These are phyloP conservation scores for Colletotrichum higginsianum DNA, from an alignment of 2,329 filamentous ascomycete species.

Conservation along the genomic window DNA sequence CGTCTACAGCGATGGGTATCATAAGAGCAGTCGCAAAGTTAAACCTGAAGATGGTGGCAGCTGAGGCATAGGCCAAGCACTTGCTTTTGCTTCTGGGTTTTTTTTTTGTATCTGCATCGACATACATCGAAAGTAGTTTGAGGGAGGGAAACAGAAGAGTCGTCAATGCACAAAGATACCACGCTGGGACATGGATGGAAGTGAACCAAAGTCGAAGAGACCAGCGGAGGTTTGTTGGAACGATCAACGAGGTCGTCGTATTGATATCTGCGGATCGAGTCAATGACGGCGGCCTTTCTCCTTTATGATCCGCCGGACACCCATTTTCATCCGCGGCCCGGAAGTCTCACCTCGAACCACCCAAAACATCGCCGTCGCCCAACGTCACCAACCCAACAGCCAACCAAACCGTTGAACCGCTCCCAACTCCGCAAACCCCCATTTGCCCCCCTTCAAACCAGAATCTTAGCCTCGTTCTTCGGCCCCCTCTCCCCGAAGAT, in stretches of 20 bases:
- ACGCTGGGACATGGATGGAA: too few species aligned
- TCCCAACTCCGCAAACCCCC: neutral
- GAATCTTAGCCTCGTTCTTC: slow-evolving; percentile 83
- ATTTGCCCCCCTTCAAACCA: slow-evolving; percentile 52
- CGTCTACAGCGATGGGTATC: neutral
- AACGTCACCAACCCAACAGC: neutral
- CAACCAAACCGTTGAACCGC: neutral
- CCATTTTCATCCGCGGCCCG: neutral
- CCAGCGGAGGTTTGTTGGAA: neutral
- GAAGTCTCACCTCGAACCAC: neutral
- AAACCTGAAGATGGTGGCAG: neutral
- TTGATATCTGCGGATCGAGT: neutral
- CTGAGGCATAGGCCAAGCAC: neutral
- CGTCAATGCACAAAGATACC: too few species aligned
- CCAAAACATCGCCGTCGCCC: neutral
- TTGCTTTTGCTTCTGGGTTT: neutral
- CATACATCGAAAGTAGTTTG: too few species aligned
- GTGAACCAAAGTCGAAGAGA: neutral
- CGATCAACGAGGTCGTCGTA: neutral
- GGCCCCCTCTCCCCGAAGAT: slow-evolving; percentile 90
- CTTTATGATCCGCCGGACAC: neutral
- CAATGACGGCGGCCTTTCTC: neutral
- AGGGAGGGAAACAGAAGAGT: too few species aligned
- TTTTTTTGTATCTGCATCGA: too few species aligned
- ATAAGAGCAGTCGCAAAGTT: neutral